Conservation (phyloP, 2,329 filamentous ascomycete species). For the Neurospora sp. region DNA sequence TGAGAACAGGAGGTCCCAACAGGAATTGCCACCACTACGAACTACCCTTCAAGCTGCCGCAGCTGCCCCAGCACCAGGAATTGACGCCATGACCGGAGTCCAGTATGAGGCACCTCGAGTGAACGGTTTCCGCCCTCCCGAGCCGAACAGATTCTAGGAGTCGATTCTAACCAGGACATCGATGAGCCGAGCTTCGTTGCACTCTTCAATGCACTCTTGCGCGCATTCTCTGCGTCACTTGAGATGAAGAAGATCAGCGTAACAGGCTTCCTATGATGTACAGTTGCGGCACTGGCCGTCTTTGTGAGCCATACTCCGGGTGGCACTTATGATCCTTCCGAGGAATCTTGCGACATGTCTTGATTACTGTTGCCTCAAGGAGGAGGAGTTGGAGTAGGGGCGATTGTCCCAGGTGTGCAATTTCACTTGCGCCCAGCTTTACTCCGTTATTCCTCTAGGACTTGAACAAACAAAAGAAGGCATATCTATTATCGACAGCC, state of each 20-base stretch:
- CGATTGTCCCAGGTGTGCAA: background rate
- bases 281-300: background rate
- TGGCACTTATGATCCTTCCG: background rate
- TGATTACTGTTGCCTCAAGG: background rate
- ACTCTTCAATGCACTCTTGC: background rate
- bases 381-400: background rate
- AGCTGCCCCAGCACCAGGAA: constrained; percentile 27
- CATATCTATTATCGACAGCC: background rate
- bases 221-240: background rate
- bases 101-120: constrained; percentile 46
- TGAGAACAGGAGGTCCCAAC: constrained; percentile 19
- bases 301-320: background rate
- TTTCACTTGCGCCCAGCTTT: background rate
- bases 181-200: background rate
- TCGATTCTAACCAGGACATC: background rate
- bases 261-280: background rate
- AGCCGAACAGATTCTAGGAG: constrained; percentile 13
- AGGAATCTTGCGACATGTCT: background rate
- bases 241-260: background rate
- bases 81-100: constrained; percentile 55
- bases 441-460: background rate
- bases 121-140: constrained; percentile 36
- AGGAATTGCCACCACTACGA: constrained; percentile 47
- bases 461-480: background rate
- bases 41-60: constrained; percentile 34